Conservation (phyloP, 225 moss, liverwort and hornwort genomes). For the Sphagnum contortum region DNA sequence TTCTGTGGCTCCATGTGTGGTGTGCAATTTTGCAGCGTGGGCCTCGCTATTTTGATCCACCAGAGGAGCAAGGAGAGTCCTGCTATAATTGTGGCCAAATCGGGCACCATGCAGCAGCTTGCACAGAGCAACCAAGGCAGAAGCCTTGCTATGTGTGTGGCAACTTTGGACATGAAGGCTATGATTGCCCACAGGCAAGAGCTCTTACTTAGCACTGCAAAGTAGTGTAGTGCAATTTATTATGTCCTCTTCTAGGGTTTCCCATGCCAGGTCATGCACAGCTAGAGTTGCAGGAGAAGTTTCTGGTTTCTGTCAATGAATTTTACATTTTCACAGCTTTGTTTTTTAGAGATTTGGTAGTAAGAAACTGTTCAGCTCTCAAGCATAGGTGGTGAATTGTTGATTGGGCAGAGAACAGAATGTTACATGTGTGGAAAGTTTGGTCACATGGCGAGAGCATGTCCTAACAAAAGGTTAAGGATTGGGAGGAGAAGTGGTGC, state of each 20-base stretch:
- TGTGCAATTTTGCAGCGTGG: constrained; percentile 40
- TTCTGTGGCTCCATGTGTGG: neutral
- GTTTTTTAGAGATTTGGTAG: too few species aligned
- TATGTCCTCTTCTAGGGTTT: too few species aligned
- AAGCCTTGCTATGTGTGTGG: constrained; percentile 92
- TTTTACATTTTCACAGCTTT: too few species aligned
- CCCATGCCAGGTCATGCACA: too few species aligned
- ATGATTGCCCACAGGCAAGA: constrained; percentile 63
- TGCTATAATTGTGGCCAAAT: constrained; percentile 74
- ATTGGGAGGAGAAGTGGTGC: constrained; percentile 15
- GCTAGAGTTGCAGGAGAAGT: too few species aligned
- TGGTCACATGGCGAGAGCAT: constrained; percentile 74
- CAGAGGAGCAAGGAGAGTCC: constrained; percentile 61
- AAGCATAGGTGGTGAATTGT: neutral
- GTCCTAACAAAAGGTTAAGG: constrained; percentile 49
- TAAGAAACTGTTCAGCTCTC: too few species aligned
- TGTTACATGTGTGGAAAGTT: constrained; percentile 65
- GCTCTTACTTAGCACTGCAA: too few species aligned
- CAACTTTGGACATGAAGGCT: constrained; percentile 74
- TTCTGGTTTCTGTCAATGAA: too few species aligned
- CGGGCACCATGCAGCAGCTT: constrained; percentile 59
- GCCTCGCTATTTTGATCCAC: constrained; percentile 91
- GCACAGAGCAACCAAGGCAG: constrained; percentile 52
- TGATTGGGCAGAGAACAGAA: constrained; percentile 58
- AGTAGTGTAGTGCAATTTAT: too few species aligned